Base-by-base conservation (phyloP, 139 green algal species). In the Chlorella sp. region DNA sequence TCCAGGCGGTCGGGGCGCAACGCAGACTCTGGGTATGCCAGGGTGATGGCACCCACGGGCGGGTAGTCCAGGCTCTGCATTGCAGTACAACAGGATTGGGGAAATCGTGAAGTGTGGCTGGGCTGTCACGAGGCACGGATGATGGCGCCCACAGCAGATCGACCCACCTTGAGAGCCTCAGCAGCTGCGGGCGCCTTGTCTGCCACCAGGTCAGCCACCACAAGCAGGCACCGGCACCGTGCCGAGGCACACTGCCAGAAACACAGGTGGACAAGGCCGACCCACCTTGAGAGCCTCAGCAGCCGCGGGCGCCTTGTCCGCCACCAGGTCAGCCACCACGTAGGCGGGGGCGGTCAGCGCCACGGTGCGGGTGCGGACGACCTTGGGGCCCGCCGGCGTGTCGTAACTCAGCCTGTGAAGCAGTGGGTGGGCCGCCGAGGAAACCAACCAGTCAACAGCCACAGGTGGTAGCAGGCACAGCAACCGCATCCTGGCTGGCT, bases 281-380 rank as follows among this genome's bases (percentile, higher is more conserved):
- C 48, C 19, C 28, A 74, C 77, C 32, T 85, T 85, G 41, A 99
- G 90, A 5, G 89, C 90, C 0, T 92, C 85, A 30, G 91, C 85
- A 3, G 96, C 94, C 20, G 87, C 82, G 7, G 90, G 77, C 65
- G 41, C 48, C 76, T 65, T 81, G 68, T 0, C 36, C 69, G 88
- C 68, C 32, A 99, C 58, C 28, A 99, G 86, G 69, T 97, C 90
- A 1, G 95, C 94, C 7, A 94, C 94, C 0, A 96, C 91, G 86
- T 98, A 99, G 11, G 97, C 92, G 8, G 97, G 97, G 34, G 94
- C 90, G 2, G 97, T 99, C 40, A 98, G 89, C 24, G 94, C 93
- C 7, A 99, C 95, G 19, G 87, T 90, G 46, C 90, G 90, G 1
- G 92, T 87, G 44, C 79, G 72, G 58, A 93, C 44, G 73, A 76